phyloP scores from a whole-genome alignment of 371 early-diverging fungal species.

The Thermomucor indicae-seudaticae region DNA sequence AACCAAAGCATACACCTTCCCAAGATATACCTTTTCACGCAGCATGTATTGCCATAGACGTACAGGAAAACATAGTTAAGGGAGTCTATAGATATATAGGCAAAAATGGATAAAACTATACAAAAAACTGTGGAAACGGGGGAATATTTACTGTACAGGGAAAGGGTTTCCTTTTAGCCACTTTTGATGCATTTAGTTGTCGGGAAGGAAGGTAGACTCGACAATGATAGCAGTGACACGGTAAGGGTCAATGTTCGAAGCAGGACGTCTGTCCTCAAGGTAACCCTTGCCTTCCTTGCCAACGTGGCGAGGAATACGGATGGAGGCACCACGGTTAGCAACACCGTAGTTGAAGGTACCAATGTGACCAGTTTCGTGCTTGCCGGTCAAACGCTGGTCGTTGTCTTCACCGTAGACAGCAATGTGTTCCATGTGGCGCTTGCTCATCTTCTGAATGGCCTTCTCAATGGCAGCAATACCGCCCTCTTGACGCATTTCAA shows the following conservation, averaged over 20 bases:
- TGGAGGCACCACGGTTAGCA: slow-evolving; percentile 52
- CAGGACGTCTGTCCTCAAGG: slow-evolving; percentile 48
- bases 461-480: slow-evolving; percentile 47
- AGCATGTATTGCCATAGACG: not conserved
- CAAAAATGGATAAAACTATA: not conserved
- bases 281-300: slow-evolving; percentile 49
- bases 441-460: slow-evolving; percentile 45
- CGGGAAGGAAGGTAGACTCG: slow-evolving; percentile 27
- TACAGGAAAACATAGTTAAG: not conserved
- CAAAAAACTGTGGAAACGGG: not conserved
- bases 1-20: not conserved
- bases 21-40: not conserved
- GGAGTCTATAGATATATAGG: not conserved
- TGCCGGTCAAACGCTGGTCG: slow-evolving; percentile 49
- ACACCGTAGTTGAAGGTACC: slow-evolving; percentile 45
- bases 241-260: slow-evolving; percentile 55
- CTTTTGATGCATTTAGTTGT: slow-evolving; percentile 5
- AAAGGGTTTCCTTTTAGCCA: not conserved
- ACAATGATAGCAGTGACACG: slow-evolving; percentile 47
- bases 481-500: slow-evolving; percentile 43
- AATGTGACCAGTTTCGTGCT: slow-evolving; percentile 52
- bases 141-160: not conserved
- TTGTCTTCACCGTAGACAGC: slow-evolving; percentile 56
- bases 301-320: slow-evolving; percentile 51
- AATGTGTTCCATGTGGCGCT: slow-evolving; percentile 44